phyloP scores from a whole-genome alignment of 2,329 filamentous ascomycete genomes.

The Neopestalotiopsis sp. region DNA sequence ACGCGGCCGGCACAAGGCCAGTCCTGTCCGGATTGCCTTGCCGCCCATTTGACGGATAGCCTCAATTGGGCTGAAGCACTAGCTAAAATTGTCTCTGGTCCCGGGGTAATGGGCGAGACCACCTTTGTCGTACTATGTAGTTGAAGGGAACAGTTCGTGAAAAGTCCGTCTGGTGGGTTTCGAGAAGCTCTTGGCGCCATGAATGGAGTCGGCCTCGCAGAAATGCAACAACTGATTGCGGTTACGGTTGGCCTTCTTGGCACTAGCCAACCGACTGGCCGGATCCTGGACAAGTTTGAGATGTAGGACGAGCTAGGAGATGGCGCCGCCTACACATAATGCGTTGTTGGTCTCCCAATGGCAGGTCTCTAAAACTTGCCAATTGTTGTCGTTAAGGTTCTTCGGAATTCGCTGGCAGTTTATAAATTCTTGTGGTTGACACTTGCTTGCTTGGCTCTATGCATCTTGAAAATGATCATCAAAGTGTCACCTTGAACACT shows the following conservation, averaged over 20 bases:
- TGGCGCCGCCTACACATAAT: not conserved
- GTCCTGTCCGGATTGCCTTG: conserved; percentile 7
- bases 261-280: conserved; percentile 4
- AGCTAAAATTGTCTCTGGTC: not conserved
- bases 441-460: not conserved
- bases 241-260: conserved; percentile 9
- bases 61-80: conserved; percentile 28
- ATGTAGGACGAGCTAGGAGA: not conserved
- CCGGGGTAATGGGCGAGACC: not conserved
- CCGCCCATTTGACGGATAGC: conserved; percentile 24
- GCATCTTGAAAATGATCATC: not conserved
- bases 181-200: conserved; percentile 26
- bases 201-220: not conserved
- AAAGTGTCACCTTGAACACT: not conserved
- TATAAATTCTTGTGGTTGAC: not conserved
- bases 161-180: conserved; percentile 27
- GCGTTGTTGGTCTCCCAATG: not conserved
- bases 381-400: not conserved
- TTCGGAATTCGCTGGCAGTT: not conserved
- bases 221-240: not conserved
- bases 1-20: conserved; percentile 23
- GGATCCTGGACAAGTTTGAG: conserved; percentile 8
- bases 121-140: no score
- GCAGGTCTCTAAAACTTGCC: not conserved
- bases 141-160: not conserved